Evolutionary conservation across 805 yeast species (phyloP).

Genomic region (Yarrowia sp.): DNA sequence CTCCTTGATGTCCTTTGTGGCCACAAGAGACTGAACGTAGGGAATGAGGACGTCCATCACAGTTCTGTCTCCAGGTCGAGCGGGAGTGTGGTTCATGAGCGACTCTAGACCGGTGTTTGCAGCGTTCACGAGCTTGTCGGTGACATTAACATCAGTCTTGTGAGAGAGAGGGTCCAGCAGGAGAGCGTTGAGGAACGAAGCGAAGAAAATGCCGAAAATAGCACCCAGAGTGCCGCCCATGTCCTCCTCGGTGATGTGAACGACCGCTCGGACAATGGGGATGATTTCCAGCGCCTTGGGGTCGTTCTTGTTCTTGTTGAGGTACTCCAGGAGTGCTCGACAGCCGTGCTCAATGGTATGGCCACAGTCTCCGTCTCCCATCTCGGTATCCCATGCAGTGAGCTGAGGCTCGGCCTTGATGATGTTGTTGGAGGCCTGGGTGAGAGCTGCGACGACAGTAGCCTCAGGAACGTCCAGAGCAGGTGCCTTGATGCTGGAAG

Average conservation of each 20-base stretch:
- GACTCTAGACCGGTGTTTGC: conserved; percentile 67
- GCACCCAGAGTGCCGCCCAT: conserved; percentile 99
- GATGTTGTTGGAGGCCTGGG: conserved; percentile 27
- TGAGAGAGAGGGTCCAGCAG: conserved; percentile 20
- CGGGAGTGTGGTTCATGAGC: conserved; percentile 83
- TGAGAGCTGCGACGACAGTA: conserved; percentile 41
- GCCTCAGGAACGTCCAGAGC: conserved; percentile 41
- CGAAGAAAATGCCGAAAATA: conserved; percentile 79
- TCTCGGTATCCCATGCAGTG: conserved; percentile 83
- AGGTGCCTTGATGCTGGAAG: conserved; percentile 41
- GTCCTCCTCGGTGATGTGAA: conserved; percentile 79
- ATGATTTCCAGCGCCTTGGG: conserved; percentile 57
- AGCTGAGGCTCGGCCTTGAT: conserved; percentile 69
- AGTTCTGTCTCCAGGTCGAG: conserved; percentile 88
- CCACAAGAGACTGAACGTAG: conserved; percentile 67
- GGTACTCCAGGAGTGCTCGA: conserved; percentile 65
- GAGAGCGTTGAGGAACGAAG: conserved; percentile 67
- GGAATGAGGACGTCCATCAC: conserved; percentile 89
- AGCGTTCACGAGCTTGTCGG: conserved; percentile 45
- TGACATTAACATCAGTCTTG: conserved; percentile 11
- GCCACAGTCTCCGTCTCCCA: conserved; percentile 98
- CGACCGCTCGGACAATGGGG: conserved; percentile 55
- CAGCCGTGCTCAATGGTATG: conserved; percentile 88
- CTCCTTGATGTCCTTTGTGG: conserved; percentile 58
- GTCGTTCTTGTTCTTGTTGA: conserved; percentile 51